Conservation (phyloP, 306 rosid species). For the Hippophae gyantsensis region DNA sequence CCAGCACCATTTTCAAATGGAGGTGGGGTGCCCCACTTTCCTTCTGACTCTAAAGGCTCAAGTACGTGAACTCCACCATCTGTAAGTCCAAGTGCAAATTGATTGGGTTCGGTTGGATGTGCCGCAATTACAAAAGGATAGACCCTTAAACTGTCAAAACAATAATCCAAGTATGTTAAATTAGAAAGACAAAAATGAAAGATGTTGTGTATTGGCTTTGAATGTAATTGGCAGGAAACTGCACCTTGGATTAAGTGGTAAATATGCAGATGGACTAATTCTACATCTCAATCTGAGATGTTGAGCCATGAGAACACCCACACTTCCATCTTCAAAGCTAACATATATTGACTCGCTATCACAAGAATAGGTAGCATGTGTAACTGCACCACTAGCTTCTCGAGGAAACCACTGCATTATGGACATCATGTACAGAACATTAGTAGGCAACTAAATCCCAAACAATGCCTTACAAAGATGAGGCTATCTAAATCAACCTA, state of each 20-base stretch:
- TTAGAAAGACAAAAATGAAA: background rate
- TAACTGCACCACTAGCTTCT: constrained; percentile 84
- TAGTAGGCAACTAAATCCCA: background rate
- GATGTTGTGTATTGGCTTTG: too few relatives aligned
- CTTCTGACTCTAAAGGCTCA: constrained; percentile 88
- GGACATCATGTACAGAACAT: constrained; percentile 4
- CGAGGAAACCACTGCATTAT: constrained; percentile 51
- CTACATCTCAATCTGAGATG: constrained; percentile 83
- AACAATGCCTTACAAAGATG: too few relatives aligned
- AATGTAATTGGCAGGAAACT: constrained; percentile 4
- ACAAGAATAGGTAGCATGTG: constrained; percentile 92
- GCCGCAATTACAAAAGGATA: constrained; percentile 89
- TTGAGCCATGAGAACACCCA: constrained; percentile 73
- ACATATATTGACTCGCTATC: constrained; percentile 85
- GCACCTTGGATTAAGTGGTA: constrained; percentile 80
- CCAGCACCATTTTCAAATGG: constrained; percentile 92
- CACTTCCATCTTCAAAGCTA: constrained; percentile 89
- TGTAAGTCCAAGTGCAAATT: constrained; percentile 86
- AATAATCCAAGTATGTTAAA: constrained; percentile 3
- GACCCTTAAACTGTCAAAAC: constrained; percentile 54
- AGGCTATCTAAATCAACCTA: too few relatives aligned
- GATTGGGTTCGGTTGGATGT: constrained; percentile 90
- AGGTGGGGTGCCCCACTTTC: constrained; percentile 91
- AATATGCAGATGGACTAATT: constrained; percentile 68
- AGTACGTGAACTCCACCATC: constrained; percentile 90